These are phyloP conservation scores for Pseudogymnoascus destructans DNA, from an alignment of 2,329 filamentous ascomycete species.

Conservation along the genomic window DNA sequence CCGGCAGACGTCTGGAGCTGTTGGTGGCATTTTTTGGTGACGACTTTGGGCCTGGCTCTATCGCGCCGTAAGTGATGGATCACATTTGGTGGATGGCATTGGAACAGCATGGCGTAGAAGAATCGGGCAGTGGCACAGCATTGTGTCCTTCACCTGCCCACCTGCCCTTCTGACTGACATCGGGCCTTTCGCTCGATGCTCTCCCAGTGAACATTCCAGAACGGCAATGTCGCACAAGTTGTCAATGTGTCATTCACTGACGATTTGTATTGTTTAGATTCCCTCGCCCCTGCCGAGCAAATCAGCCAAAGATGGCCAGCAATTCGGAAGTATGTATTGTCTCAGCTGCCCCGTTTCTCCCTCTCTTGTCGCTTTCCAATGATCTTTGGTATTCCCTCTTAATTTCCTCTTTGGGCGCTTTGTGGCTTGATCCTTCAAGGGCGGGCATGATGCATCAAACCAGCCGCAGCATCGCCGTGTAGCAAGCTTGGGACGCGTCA, in stretches of 20 bases:
- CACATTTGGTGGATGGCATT: not conserved
- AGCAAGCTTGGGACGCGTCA: slow-evolving; percentile 3
- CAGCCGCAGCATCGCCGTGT: not conserved
- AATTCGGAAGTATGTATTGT: slow-evolving; percentile 6
- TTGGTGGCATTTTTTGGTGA: not conserved
- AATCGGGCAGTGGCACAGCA: not conserved
- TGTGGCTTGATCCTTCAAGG: not conserved
- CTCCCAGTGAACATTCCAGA: slow-evolving; percentile 6
- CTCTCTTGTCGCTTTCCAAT: not conserved
- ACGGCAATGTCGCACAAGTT: not conserved
- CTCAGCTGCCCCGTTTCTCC: not conserved
- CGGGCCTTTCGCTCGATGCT: slow-evolving; percentile 2
- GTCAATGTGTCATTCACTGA: slow-evolving; percentile 4
- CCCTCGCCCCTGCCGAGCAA: not conserved
- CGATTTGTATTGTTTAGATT: slow-evolving; percentile 7
- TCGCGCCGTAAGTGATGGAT: slow-evolving; percentile 3
- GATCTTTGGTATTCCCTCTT: not conserved
- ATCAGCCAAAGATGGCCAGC: slow-evolving; percentile 5
- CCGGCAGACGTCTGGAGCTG: not conserved
- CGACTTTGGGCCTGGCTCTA: not conserved
- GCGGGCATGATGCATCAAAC: not conserved
- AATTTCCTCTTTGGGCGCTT: slow-evolving; percentile 8
- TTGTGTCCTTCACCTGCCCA: not conserved
- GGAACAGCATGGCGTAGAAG: not conserved
- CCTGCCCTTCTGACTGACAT: not conserved